Base-by-base conservation (phyloP, 306 rosid genomes). In the Inga leiocalycina region DNA sequence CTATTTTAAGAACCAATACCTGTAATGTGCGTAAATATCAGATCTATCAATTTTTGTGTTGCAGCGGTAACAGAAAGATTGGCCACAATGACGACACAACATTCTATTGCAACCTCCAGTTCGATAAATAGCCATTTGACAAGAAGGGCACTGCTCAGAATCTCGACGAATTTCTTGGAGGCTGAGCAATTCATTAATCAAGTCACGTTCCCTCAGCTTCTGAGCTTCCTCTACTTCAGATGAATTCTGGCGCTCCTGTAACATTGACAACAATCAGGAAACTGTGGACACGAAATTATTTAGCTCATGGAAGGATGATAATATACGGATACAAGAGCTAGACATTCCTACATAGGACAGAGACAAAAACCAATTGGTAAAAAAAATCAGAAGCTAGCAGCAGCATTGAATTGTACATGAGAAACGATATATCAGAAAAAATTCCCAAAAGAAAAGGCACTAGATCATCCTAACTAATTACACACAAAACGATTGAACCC, bases 71-170 rank as follows among this genome's bases (percentile, higher is more conserved):
- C 98, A 95, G 84, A 95, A 95, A 82, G 83, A 88, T 54, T 92
- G 84, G 68, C 81, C 94, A 82, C 98, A 95, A 74, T 95, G 91
- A 43, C 86, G 41, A 65, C 98, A 95, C 76, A 83, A 87, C 98
- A 91, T 95, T 89, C 91, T 95, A 90, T 95, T 95, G 87, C 98
- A 95, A 72, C 98, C 98, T 66, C 82, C 98, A 22, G 83, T 87
- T 83, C 88, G 89, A 37, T 94, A 92, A 86, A 95, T 95, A 30
- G 97, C 98, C 89, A 91, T 91, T 75, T 88, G 83, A 88, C 98
- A 95, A 64, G 88, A 90, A 14, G 98, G 98, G 83, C 98, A 93
- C 52, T 84, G 88, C 90, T 95, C 91, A 71, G 97, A 91, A 89
- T 92, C 91, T 0, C 93, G 90, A 61, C 84, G 93, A 76, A 93